phyloP scores from a whole-genome alignment of 2,329 filamentous ascomycete genomes.

The Fusarium goolgardi region DNA sequence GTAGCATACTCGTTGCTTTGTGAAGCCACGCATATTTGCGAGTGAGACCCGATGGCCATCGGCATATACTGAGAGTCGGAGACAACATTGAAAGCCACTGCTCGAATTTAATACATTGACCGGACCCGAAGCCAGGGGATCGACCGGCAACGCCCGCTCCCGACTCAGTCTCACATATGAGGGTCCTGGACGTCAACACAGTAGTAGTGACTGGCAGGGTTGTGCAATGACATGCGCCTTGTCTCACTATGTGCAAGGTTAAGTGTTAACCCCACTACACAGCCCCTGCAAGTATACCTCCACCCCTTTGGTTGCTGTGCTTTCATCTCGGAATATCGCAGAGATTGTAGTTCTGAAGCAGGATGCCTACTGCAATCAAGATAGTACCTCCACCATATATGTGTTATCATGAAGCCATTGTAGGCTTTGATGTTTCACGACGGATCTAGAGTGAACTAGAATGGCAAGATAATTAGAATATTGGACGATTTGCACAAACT shows the following conservation, averaged over 20 bases:
- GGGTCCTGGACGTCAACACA: background rate
- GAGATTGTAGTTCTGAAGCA: background rate
- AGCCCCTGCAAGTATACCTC: background rate
- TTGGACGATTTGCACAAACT: background rate
- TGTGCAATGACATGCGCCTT: background rate
- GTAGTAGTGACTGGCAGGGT: background rate
- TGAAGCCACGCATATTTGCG: conserved; percentile 5
- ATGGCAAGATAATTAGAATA: background rate
- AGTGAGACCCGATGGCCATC: conserved; percentile 17
- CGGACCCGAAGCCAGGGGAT: conserved; percentile 16
- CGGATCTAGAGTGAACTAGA: no score
- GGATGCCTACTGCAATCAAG: background rate
- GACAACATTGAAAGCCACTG: background rate
- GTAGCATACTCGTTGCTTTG: background rate
- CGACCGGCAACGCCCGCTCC: conserved; percentile 30
- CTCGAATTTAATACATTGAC: background rate
- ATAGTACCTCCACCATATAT: background rate
- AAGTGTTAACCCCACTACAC: background rate
- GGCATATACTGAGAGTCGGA: background rate
- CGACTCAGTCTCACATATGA: conserved; percentile 20
- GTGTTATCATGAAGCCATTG: background rate
- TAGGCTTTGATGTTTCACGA: no score
- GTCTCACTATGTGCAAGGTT: conserved; percentile 1
- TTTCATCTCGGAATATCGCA: background rate
- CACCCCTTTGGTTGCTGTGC: background rate